Evolutionary conservation across 805 yeast species (phyloP).

Genomic region (Ascoidea asiatica): DNA sequence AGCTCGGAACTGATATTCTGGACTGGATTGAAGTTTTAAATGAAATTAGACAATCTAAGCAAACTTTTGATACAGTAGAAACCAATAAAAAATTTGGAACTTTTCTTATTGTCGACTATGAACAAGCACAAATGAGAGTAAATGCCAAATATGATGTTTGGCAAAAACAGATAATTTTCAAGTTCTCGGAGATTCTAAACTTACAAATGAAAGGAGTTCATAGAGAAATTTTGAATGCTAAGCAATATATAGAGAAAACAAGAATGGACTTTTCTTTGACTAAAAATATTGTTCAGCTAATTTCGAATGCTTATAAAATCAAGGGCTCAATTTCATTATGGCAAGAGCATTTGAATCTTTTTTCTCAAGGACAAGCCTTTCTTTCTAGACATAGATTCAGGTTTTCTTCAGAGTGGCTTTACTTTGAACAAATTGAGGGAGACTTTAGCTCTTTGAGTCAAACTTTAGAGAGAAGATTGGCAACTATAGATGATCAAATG

Average conservation of each 20-base stretch:
- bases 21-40: slow-evolving; percentile 36
- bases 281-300: slow-evolving; percentile 21
- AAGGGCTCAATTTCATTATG: slow-evolving; percentile 14
- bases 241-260: slow-evolving; percentile 23
- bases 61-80: slow-evolving; percentile 37
- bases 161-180: slow-evolving; percentile 30
- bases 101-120: slow-evolving; percentile 27
- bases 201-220: slow-evolving; percentile 18
- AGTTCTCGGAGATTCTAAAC: slow-evolving; percentile 26
- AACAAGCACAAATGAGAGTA: slow-evolving; percentile 39
- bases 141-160: slow-evolving; percentile 43
- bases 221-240: slow-evolving; percentile 18
- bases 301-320: slow-evolving; percentile 24
- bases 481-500: slow-evolving; percentile 25
- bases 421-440: slow-evolving; percentile 46
- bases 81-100: slow-evolving; percentile 25
- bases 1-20: slow-evolving; percentile 21
- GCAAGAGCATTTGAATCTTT: slow-evolving; percentile 12
- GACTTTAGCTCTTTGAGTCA: slow-evolving; percentile 29
- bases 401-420: slow-evolving; percentile 42
- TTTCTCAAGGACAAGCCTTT: slow-evolving; percentile 24
- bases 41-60: slow-evolving; percentile 28
- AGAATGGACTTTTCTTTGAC: slow-evolving; percentile 24
- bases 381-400: slow-evolving; percentile 30
- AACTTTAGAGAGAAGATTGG: slow-evolving; percentile 21